A percentile compares a stretch with the other conserved stretches of the same genome.
These are phyloP conservation scores for Malassezia yamatoensis DNA, from an alignment of 1,284 basidiomycete genomes.

Conservation along the genomic window DNA sequence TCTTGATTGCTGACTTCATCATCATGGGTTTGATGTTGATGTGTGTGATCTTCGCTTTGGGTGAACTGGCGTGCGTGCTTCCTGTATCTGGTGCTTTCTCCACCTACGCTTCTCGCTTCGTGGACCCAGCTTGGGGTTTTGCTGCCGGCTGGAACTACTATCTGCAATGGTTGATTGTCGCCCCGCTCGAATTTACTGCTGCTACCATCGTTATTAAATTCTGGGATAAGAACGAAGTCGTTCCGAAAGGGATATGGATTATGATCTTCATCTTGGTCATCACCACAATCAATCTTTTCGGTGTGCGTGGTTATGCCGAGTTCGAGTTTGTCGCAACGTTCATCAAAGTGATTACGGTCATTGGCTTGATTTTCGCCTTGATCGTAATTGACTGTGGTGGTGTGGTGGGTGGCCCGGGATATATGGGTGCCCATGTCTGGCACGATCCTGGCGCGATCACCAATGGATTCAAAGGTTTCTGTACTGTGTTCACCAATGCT, in stretches of 20 bases:
- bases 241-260: constrained; percentile 33
- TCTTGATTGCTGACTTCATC: constrained; percentile 45
- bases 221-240: constrained; percentile 21
- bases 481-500: constrained; percentile 39
- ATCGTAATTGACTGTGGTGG: constrained; percentile 41
- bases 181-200: constrained; percentile 42
- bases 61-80: constrained; percentile 33
- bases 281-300: constrained; percentile 42
- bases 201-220: constrained; percentile 32
- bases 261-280: constrained; percentile 33
- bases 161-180: constrained; percentile 39
- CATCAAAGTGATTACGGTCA: constrained; percentile 41
- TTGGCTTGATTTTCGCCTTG: constrained; percentile 40
- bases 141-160: constrained; percentile 60
- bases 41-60: constrained; percentile 46
- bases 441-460: constrained; percentile 36
- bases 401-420: constrained; percentile 22
- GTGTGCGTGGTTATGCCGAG: constrained; percentile 44
- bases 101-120: constrained; percentile 32
- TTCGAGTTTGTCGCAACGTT: constrained; percentile 38
- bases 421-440: constrained; percentile 39
- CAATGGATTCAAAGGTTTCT: constrained; percentile 46
- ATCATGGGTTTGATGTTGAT: constrained; percentile 45
- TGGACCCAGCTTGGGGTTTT: constrained; percentile 32
- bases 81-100: constrained; percentile 39